phyloP scores from a whole-genome alignment of 1,139 yeast species.

The Geotrichum candidum region DNA sequence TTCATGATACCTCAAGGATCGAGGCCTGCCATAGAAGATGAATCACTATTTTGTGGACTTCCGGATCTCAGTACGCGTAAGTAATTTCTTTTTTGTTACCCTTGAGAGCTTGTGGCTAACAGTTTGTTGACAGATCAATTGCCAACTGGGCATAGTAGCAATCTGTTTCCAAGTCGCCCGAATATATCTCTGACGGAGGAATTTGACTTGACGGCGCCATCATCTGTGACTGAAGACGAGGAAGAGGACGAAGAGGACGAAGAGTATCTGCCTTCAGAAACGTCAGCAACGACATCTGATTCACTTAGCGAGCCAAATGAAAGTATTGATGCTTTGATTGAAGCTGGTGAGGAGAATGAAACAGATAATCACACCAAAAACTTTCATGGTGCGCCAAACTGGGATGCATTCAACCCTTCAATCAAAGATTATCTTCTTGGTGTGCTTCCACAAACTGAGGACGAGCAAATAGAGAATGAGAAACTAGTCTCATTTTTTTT shows the following conservation, averaged over 20 bases:
- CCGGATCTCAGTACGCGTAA: not conserved
- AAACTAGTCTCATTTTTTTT: conserved; percentile 4
- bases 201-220: not conserved
- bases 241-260: not conserved
- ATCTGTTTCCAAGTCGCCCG: not conserved
- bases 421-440: conserved; percentile 2
- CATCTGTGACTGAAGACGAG: not conserved
- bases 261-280: not conserved
- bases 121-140: not conserved
- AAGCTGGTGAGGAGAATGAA: not conserved
- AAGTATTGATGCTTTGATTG: not conserved
- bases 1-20: not conserved
- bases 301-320: not conserved
- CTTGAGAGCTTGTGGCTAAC: not conserved
- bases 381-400: not conserved
- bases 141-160: not conserved
- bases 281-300: not conserved
- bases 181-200: not conserved
- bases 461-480: conserved; percentile 1
- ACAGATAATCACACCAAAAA: not conserved
- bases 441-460: conserved; percentile 4
- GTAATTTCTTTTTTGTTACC: not conserved
- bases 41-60: not conserved
- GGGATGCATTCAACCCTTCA: conserved; percentile 10
- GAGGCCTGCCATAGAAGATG: not conserved